phyloP scores from a whole-genome alignment of 768 basidiomycete genomes.

The Auriscalpium orientale region DNA sequence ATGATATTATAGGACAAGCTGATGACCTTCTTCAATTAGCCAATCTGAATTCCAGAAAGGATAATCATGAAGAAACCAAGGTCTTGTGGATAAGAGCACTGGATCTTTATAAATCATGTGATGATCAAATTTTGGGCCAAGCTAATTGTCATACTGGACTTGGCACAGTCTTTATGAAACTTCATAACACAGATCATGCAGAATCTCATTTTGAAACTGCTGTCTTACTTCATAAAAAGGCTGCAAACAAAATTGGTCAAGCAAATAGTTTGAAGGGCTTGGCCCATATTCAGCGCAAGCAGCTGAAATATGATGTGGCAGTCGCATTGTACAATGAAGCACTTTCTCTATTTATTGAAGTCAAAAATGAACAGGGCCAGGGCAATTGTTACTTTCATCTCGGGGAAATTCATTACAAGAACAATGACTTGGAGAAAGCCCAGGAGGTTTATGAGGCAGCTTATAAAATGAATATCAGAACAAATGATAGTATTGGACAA shows the following conservation, averaged over 20 bases:
- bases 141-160: constrained; percentile 9
- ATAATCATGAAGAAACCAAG: constrained; percentile 2
- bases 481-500: constrained; percentile 10
- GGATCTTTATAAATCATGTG: neutral
- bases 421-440: neutral
- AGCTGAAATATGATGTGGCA: neutral
- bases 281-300: constrained; percentile 1
- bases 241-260: constrained; percentile 3
- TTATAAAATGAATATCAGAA: neutral
- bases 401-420: neutral
- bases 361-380: neutral
- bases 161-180: constrained; percentile 4
- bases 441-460: constrained; percentile 3
- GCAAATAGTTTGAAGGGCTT: constrained; percentile 10
- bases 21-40: constrained; percentile 9
- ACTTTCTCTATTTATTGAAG: neutral
- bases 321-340: neutral
- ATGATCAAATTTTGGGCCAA: neutral
- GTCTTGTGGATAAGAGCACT: neutral
- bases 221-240: neutral
- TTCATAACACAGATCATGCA: constrained; percentile 1
- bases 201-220: neutral
- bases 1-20: constrained; percentile 7
- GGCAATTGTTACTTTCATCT: neutral
- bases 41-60: constrained; percentile 1